Conservation (phyloP, 306 rosid genomes). For the Elaeagnus macrophylla region DNA sequence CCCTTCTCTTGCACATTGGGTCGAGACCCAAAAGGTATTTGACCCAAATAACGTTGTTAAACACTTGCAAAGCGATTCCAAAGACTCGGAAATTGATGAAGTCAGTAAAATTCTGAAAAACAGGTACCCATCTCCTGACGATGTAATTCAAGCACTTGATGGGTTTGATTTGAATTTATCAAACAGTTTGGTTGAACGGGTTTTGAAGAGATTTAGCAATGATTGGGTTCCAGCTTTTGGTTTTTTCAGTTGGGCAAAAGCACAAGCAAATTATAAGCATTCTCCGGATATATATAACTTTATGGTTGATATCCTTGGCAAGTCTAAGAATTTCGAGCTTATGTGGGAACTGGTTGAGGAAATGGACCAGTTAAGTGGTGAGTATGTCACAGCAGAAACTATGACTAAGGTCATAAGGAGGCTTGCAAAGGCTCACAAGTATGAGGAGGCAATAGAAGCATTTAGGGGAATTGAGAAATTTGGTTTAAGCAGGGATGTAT, state of each 20-base stretch:
- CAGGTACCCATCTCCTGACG: conserved; percentile 37
- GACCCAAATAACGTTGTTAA: conserved; percentile 14
- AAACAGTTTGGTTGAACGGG: conserved; percentile 30
- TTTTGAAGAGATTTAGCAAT: conserved; percentile 53
- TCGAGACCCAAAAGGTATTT: conserved; percentile 29
- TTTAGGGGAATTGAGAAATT: conserved; percentile 37
- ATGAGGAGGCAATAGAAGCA: conserved; percentile 47
- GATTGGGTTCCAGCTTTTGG: conserved; percentile 65
- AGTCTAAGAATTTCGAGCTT: conserved; percentile 26
- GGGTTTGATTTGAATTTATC: conserved; percentile 28
- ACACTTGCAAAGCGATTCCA: conserved; percentile 6
- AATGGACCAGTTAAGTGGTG: conserved; percentile 42
- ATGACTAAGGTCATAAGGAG: conserved; percentile 59
- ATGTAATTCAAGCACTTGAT: conserved; percentile 38
- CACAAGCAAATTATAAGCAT: conserved; percentile 58
- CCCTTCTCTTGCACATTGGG: conserved; percentile 74
- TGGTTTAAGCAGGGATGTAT: conserved; percentile 40
- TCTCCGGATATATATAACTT: conserved; percentile 34
- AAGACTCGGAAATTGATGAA: conserved; percentile 27
- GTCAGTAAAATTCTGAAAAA: conserved; percentile 38
- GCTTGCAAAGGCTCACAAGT: conserved; percentile 36
- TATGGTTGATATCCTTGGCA: conserved; percentile 66
- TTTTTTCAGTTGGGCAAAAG: conserved; percentile 67
- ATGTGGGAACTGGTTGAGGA: conserved; percentile 70
- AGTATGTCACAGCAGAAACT: conserved; percentile 39